Evolutionary conservation across 1,284 basidiomycete genomes (phyloP).

Genomic region (Chondrostereum purpureum): DNA sequence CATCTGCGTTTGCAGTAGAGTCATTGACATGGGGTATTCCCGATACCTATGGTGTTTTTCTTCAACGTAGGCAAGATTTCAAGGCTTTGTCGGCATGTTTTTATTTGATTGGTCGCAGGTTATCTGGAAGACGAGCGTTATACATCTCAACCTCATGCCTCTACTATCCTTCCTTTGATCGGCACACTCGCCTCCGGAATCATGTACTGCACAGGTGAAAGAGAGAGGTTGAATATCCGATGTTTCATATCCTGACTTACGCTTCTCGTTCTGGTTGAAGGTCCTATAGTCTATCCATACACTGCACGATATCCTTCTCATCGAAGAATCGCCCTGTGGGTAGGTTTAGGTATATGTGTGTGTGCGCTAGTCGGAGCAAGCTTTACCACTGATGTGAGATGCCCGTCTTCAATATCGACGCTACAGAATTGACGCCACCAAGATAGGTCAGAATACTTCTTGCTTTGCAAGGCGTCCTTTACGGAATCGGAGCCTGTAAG

Average conservation of each 20-base stretch:
- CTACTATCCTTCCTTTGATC: neutral
- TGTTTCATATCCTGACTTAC: neutral
- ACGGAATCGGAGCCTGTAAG: neutral
- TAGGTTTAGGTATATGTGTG: neutral
- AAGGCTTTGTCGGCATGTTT: too few species aligned
- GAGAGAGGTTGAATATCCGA: too few species aligned
- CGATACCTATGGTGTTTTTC: constrained; percentile 18
- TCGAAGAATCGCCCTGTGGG: neutral
- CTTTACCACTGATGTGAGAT: neutral
- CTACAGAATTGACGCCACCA: too few species aligned
- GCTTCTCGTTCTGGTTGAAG: constrained; percentile 11
- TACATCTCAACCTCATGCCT: neutral
- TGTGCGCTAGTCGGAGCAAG: neutral
- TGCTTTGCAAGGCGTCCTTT: neutral
- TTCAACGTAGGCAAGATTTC: constrained; percentile 12
- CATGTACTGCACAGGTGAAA: constrained; percentile 1
- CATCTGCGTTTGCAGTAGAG: constrained; percentile 22
- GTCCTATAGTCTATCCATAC: neutral
- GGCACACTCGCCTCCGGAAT: neutral
- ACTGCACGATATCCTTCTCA: neutral
- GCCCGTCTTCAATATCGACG: too few species aligned
- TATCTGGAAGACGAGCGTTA: neutral
- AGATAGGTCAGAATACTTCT: neutral
- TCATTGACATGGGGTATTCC: constrained; percentile 25
- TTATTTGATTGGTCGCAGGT: neutral